phyloP scores from a whole-genome alignment of 2,329 filamentous ascomycete species.

The Botrytis pseudocinerea region DNA sequence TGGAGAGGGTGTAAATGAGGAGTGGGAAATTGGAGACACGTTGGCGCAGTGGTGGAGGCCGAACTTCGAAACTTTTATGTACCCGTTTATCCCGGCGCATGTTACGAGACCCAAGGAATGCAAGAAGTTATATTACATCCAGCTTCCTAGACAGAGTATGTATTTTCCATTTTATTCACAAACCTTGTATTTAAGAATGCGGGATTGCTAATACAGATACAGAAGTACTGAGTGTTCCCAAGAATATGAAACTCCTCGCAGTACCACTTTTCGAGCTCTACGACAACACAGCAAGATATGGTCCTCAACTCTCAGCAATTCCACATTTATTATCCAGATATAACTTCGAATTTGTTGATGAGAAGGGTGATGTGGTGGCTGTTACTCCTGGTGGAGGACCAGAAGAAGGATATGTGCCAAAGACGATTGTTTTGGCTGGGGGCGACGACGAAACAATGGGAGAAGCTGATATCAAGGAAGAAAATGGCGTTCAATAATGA shows the following conservation, averaged over 20 bases:
- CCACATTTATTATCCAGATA: constrained; percentile 92
- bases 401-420: constrained; percentile 55
- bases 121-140: constrained; percentile 98
- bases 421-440: constrained; percentile 64
- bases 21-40: constrained; percentile 94
- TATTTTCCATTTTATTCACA: constrained; percentile 24
- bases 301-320: constrained; percentile 93
- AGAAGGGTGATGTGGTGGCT: constrained; percentile 83
- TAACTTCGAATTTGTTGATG: constrained; percentile 97
- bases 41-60: constrained; percentile 98
- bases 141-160: constrained; percentile 86
- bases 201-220: constrained; percentile 28
- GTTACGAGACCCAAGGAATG: constrained; percentile 97
- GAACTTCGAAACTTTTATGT: constrained; percentile 99
- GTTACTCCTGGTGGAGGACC: constrained; percentile 73
- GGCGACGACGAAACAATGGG: constrained; percentile 62
- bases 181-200: not conserved
- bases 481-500: constrained; percentile 44
- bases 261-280: constrained; percentile 97
- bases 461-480: constrained; percentile 38
- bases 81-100: constrained; percentile 94
- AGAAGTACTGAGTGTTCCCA: constrained; percentile 95
- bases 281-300: constrained; percentile 93
- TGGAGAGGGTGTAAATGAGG: constrained; percentile 83
- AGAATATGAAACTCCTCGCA: constrained; percentile 99